Evolutionary conservation across 129 eudicot species (phyloP), one percentile per base, ranked within the genome.

Genomic region (Flaveria sonorensis): DNA sequence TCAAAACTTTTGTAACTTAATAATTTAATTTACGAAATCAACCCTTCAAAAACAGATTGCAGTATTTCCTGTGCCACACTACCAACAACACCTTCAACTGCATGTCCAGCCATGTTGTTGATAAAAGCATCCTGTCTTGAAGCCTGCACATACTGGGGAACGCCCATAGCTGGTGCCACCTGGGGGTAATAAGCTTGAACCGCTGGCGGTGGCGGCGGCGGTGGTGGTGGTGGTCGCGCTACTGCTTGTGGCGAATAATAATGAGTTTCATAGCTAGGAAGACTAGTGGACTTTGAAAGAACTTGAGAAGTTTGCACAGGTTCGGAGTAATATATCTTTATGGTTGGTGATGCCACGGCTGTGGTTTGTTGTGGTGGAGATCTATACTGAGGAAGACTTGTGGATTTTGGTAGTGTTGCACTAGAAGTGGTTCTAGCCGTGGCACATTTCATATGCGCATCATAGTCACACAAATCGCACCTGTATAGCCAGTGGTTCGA

Each of bases 401-500:
- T 45, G 1, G 48, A 45, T 45, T 45, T 45, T 11, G 81, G 81
- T 24, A 72, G 50, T 57, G 52, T 47, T 16, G 68, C 68, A 32
- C 61, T 59, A 69, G 80, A 64, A 48, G 32, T 48, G 7, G 77
- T 51, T 63, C 16, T 64, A 39, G 73, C 4, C 18, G 3, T 63
- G 48, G 73, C 74, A 46, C 83, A 83, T 65, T 69, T 52, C 78
- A 75, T 73, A 56, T 87, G 91, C 60, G 70, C 86, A 46, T 87
- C 91, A 51, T 84, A 87, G 10, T 82, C 79, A 42, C 91, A 87
- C 24, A n/a, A 46, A 47, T 32, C 61, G 11, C 91, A 87, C 24
- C 91, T 79, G 73, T 87, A 87, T 19, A 87, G 82, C 91, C 91
- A 87, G 19, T 72, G 77, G 36, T 84, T 82, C 3, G 87, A 79